Base-by-base conservation (phyloP, 306 rosid species). In the Vigna angularis region DNA sequence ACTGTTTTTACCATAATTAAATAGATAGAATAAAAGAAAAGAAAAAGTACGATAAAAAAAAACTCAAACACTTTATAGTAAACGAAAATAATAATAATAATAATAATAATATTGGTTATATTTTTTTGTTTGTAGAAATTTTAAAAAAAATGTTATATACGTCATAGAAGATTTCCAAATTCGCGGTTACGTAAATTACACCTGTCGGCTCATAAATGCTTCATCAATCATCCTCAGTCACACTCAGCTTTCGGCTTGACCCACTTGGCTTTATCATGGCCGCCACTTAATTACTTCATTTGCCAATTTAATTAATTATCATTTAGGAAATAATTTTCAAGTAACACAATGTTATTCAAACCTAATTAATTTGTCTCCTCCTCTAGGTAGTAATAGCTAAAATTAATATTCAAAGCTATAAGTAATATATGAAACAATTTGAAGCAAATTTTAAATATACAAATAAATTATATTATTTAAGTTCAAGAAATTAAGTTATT, bases 221-320 rank as follows among this genome's bases (percentile, higher is more conserved):
- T 72, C 16, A 44, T 73, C 69, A 16, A 70, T 51, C 61, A 28
- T 73, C 56, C 7, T 40, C 53, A 22, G 4, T 73, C 69, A 73
- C 45, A 10, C 18, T 24, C 55, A 42, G 78, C 69, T 44, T 73
- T 73, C 11, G 68, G 40, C 69, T 6, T 16, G 3, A 45, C 59
- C 55, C 45, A 58, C 7, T 40, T 47, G 78, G 57, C 68, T 30
- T 59, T 26, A 74, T 74, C 34, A 59, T 17, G 32, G 78, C 70
- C 78, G 70, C 70, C 78, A 58, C 65, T 74, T 61, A 45, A 45
- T 32, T 28, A 38, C 50, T 52, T 42, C 34, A 38, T 32, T 70
- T 51, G 1, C 4, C 1, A 5, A n/a, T 51, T 70, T 45, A 45
- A 45, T 45, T 45, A 11, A 42, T 9, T 42, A 42, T 42, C 12